Evolutionary conservation across 1,284 basidiomycete species (phyloP).

Genomic region (Tetrapyrgos nigripes): DNA sequence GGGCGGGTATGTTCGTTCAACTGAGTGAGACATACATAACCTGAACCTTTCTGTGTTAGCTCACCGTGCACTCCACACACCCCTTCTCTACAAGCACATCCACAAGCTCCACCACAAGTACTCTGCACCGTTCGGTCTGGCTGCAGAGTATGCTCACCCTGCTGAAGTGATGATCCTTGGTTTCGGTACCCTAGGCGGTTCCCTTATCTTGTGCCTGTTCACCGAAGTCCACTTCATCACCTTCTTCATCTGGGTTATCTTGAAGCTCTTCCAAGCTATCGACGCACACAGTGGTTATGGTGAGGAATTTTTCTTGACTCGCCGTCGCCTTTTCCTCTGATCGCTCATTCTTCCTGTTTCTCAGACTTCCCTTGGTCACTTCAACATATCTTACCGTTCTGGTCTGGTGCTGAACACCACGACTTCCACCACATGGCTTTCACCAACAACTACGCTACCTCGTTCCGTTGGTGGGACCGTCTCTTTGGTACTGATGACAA

Average conservation of each 20-base stretch:
- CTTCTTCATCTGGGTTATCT: constrained; percentile 93
- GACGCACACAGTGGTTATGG: constrained; percentile 98
- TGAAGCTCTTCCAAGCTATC: constrained; percentile 96
- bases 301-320: constrained; percentile 38
- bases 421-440: constrained; percentile 97
- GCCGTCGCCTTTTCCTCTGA: not conserved
- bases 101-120: constrained; percentile 99
- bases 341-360: constrained; percentile 10
- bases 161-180: constrained; percentile 93
- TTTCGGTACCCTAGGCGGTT: constrained; percentile 87
- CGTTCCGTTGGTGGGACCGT: constrained; percentile 92
- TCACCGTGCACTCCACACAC: constrained; percentile 91
- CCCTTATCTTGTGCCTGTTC: constrained; percentile 85
- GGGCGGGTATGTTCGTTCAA: constrained; percentile 57
- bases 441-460: constrained; percentile 90
- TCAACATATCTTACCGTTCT: constrained; percentile 94
- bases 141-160: constrained; percentile 97
- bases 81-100: constrained; percentile 94
- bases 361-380: constrained; percentile 97
- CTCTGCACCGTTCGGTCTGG: constrained; percentile 95
- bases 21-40: not conserved
- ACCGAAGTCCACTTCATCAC: constrained; percentile 89
- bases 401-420: constrained; percentile 99
- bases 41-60: constrained; percentile 53
- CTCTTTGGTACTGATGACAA: constrained; percentile 88